A percentile compares a stretch with the other conserved stretches of the same genome.
These are phyloP conservation scores for Prosopis cineraria DNA, from an alignment of 306 rosid genomes.

Conservation along the genomic window DNA sequence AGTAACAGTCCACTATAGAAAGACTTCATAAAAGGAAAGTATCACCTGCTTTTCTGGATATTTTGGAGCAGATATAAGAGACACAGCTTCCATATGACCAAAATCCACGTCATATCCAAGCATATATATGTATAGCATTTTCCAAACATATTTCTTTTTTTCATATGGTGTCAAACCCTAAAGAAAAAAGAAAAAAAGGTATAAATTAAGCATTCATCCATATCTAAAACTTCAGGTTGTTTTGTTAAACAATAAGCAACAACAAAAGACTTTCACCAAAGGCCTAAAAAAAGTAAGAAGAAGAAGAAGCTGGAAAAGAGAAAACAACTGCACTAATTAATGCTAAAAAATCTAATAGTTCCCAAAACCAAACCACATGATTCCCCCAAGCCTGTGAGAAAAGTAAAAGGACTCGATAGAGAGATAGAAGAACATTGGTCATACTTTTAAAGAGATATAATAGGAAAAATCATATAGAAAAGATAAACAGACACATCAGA, in stretches of 20 bases:
- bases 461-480: not conserved
- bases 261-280: not conserved
- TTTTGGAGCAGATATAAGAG: conserved; percentile 99
- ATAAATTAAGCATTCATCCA: conserved; percentile 22
- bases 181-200: conserved; percentile 36
- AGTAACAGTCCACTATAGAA: not conserved
- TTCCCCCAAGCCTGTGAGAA: not conserved
- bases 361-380: not conserved
- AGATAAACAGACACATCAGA: conserved; percentile 1
- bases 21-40: not conserved
- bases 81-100: conserved; percentile 99
- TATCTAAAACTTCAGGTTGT: conserved; percentile 17
- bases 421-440: not conserved
- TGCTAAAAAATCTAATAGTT: not conserved
- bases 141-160: conserved; percentile 99
- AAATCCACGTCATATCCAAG: conserved; percentile 99
- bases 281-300: not conserved
- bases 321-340: conserved; percentile 3
- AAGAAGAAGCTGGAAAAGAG: not conserved
- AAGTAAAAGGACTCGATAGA: not conserved
- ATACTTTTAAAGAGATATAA: not conserved
- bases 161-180: conserved; percentile 94
- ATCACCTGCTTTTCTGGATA: conserved; percentile 98
- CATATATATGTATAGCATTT: conserved; percentile 96
- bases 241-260: conserved; percentile 24